These are phyloP conservation scores for Mariannaea elegans DNA, from an alignment of 2,329 filamentous ascomycete species.

Conservation along the genomic window DNA sequence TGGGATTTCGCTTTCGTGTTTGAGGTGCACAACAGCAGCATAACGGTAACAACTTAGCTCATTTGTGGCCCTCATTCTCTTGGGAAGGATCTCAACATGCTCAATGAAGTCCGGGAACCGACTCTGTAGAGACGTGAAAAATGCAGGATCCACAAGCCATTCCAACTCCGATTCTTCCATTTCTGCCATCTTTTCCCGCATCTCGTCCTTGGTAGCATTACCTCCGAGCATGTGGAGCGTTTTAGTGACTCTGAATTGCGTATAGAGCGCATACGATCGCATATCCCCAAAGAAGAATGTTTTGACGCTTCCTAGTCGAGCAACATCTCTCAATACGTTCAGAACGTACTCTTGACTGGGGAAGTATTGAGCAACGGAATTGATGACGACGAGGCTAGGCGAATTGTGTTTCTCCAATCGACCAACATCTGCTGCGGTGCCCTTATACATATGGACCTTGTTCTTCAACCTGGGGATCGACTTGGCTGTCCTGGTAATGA, in stretches of 20 bases:
- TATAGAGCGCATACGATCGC: slow-evolving; percentile 28
- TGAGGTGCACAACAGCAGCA: slow-evolving; percentile 36
- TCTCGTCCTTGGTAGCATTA: slow-evolving; percentile 1
- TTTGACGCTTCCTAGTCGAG: slow-evolving; percentile 4
- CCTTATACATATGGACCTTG: slow-evolving; percentile 28
- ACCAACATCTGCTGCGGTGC: slow-evolving; percentile 32
- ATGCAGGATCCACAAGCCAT: slow-evolving; percentile 36
- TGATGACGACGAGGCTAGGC: slow-evolving; percentile 35
- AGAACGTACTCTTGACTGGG: slow-evolving; percentile 38
- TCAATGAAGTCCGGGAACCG: slow-evolving; percentile 28
- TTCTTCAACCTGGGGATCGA: slow-evolving; percentile 13
- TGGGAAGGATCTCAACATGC: slow-evolving; percentile 43
- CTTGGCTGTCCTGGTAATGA: slow-evolving; percentile 26
- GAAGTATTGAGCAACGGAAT: slow-evolving; percentile 43
- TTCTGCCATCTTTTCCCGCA: slow-evolving; percentile 22
- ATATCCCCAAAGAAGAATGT: slow-evolving; percentile 36
- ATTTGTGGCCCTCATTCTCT: slow-evolving; percentile 40
- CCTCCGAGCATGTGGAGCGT: slow-evolving; percentile 12
- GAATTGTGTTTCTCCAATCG: background rate
- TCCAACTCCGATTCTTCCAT: slow-evolving; percentile 28
- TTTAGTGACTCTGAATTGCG: slow-evolving; percentile 25
- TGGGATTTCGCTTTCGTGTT: background rate
- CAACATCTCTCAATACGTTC: slow-evolving; percentile 24
- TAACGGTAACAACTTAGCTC: slow-evolving; percentile 43
- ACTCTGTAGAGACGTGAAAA: slow-evolving; percentile 32